Evolutionary conservation across 1,139 yeast genomes (phyloP).

Genomic region (Candida albicans): DNA sequence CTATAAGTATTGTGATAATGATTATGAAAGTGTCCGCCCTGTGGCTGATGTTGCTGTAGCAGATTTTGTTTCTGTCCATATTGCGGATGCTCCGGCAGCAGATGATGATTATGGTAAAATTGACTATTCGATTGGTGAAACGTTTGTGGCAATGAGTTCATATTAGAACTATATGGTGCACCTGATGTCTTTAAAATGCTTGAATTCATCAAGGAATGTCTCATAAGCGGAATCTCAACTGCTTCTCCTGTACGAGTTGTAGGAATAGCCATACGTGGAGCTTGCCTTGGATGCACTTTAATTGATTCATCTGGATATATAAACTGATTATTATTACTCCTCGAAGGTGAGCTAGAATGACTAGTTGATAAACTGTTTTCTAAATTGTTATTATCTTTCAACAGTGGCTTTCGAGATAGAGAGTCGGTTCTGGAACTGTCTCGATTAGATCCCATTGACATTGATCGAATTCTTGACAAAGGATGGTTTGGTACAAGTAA

Average conservation of each 20-base stretch:
- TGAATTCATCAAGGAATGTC: conserved; percentile 23
- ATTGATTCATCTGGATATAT: conserved; percentile 17
- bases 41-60: not conserved
- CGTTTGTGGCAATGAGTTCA: conserved; percentile 10
- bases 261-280: conserved; percentile 81
- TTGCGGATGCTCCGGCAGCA: not conserved
- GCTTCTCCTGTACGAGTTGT: conserved; percentile 80
- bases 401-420: conserved; percentile 9
- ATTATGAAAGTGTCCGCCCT: not conserved
- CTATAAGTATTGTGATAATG: not conserved
- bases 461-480: conserved; percentile 31
- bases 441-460: conserved; percentile 26
- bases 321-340: conserved; percentile 8
- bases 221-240: conserved; percentile 63
- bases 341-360: conserved; percentile 11
- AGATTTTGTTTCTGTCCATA: not conserved
- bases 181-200: conserved; percentile 8
- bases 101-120: not conserved
- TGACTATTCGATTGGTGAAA: not conserved
- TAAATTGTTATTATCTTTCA: conserved; percentile 12
- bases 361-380: conserved; percentile 1
- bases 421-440: conserved; percentile 11
- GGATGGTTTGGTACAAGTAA: conserved; percentile 28
- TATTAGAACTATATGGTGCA: conserved; percentile 8
- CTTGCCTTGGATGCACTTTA: conserved; percentile 51